These are phyloP conservation scores for Saccharomycopsis microspora DNA, from an alignment of 805 yeast species.

Conservation along the genomic window DNA sequence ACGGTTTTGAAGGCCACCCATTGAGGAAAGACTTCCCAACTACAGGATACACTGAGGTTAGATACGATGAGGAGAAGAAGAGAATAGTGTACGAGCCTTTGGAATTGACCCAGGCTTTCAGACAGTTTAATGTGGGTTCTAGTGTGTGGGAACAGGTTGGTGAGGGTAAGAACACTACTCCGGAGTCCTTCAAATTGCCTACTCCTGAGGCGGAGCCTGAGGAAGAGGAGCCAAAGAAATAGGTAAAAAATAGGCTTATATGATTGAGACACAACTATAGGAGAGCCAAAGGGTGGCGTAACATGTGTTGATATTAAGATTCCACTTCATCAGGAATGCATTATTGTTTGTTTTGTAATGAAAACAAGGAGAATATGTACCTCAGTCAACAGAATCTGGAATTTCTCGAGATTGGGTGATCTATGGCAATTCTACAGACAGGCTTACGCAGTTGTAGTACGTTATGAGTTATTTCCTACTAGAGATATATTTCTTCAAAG, in stretches of 20 bases:
- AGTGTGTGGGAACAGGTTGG: conserved; percentile 91
- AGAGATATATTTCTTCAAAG: too few relatives aligned
- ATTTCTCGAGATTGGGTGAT: too few relatives aligned
- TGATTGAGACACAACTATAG: background rate
- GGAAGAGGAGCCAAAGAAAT: conserved; percentile 24
- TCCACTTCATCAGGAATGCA: background rate
- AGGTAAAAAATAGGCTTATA: conserved; percentile 1
- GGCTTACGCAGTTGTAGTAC: too few relatives aligned
- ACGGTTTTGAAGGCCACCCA: conserved; percentile 89
- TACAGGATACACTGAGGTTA: conserved; percentile 82
- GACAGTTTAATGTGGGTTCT: conserved; percentile 81
- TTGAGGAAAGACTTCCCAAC: conserved; percentile 88
- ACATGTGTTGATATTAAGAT: too few relatives aligned
- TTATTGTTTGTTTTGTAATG: background rate
- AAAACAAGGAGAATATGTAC: too few relatives aligned
- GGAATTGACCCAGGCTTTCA: conserved; percentile 86
- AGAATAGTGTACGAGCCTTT: conserved; percentile 83
- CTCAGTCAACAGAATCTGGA: too few relatives aligned
- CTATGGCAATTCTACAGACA: too few relatives aligned
- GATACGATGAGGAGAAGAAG: conserved; percentile 85
- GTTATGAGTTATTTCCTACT: too few relatives aligned
- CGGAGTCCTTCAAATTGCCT: conserved; percentile 73
- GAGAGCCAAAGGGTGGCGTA: too few relatives aligned
- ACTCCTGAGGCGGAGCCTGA: conserved; percentile 70
- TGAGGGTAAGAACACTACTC: conserved; percentile 71